phyloP scores from a whole-genome alignment of 345 rosid species.

The Zanthoxylum bungeanum region DNA sequence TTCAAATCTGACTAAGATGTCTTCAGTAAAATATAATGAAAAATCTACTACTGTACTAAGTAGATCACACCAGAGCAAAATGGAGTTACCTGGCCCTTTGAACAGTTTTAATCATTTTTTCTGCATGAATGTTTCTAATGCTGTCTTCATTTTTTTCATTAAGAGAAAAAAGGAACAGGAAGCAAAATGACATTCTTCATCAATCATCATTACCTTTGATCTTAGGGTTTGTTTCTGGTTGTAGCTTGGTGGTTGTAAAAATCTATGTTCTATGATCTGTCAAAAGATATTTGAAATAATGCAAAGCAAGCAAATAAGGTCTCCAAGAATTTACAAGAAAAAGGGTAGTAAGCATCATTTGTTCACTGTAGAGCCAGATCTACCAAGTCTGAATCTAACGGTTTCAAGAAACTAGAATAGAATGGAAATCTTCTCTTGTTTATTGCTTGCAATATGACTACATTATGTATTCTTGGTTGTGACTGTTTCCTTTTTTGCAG shows the following conservation, averaged over 20 bases:
- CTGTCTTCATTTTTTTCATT: not conserved
- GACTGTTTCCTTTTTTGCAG: slow-evolving; percentile 35
- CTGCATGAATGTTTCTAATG: not conserved
- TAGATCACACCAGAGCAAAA: not conserved
- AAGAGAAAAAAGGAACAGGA: not conserved
- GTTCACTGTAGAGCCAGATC: not conserved
- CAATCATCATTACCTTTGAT: not conserved
- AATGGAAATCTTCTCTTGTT: not conserved
- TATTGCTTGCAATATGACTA: not conserved
- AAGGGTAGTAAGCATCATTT: not conserved
- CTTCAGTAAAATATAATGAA: not conserved
- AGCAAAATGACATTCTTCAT: not conserved
- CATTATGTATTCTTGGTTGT: not conserved
- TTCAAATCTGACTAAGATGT: not conserved
- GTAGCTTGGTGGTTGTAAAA: not conserved
- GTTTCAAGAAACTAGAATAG: not conserved
- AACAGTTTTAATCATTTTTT: not conserved
- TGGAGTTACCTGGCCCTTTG: not conserved
- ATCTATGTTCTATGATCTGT: not conserved
- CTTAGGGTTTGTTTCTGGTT: not conserved
- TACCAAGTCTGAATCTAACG: too few species aligned
- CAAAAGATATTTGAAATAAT: not conserved
- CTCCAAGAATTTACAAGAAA: not conserved
- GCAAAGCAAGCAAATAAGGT: not conserved
- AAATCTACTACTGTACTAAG: not conserved